Base-by-base conservation (phyloP, 2,329 filamentous ascomycete species). In the Penicillium sp. region DNA sequence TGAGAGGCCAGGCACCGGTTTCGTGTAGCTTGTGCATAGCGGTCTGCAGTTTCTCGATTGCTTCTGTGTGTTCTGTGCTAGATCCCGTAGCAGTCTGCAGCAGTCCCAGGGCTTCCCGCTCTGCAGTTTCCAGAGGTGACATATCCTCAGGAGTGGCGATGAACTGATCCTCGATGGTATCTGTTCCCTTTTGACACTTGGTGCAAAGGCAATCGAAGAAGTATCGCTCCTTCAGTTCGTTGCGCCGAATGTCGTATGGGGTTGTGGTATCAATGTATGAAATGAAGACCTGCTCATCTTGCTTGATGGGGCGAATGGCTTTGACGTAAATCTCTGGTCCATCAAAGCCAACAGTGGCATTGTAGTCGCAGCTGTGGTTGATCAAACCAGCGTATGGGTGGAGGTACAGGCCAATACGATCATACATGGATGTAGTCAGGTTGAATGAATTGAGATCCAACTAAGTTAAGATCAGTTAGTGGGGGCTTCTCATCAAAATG, bases 321-420 rank as follows among this genome's bases (percentile, higher is more conserved):
- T 83, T 80, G 31, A 86, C 64, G 13, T 74, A 74, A 9, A 84
- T 68, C 31, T 72, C 66, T 3, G 78, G 71, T 18, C 82, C 79
- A 54, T 86, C 82, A 71, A 86, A 85, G 11, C 82, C 76, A 16
- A 85, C 76, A 29, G 79, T 78, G 2, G 81, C 78, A 59, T 87
- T 88, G 3, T 83, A 83, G 22, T 80, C 75, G 64, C 86, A 88
- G 42, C 82, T 86, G 65, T 88, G 86, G 57, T 88, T 88, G 42
- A 84, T 75, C 14, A 79, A 71, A 27, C 81, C 76, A 2, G 81
- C 74, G 16, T 78, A 73, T 0, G 83, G 82, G 56, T 86, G 82
- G 14, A 87, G 65, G 34, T 80, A 80, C n/a, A 86, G 71, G 2
- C 86, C 86, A 21, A 87, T 71, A 1, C 82, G 79, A 59, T 86